phyloP scores from a whole-genome alignment of 2,329 filamentous ascomycete genomes.

The Ambrosiella cleistominuta region DNA sequence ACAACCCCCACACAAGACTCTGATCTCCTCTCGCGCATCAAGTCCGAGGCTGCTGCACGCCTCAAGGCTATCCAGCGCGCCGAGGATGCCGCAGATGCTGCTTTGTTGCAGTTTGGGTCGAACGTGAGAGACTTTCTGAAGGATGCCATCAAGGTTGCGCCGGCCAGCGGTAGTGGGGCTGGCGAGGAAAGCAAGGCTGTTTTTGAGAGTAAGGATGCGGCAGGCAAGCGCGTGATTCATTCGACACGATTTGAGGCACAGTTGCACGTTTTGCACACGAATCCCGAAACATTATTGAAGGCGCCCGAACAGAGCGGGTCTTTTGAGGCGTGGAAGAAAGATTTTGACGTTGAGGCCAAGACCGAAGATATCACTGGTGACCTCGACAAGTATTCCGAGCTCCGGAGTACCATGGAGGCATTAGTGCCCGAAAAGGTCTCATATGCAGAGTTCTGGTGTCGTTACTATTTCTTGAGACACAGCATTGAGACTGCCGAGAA shows the following conservation, averaged over 20 bases:
- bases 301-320: conserved; percentile 55
- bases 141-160: conserved; percentile 77
- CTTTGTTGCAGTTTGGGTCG: conserved; percentile 74
- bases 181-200: conserved; percentile 46
- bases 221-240: conserved; percentile 85
- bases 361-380: conserved; percentile 70
- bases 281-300: conserved; percentile 60
- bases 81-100: conserved; percentile 92
- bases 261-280: conserved; percentile 85
- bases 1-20: conserved; percentile 31
- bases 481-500: conserved; percentile 88
- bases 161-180: conserved; percentile 37
- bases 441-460: conserved; percentile 78
- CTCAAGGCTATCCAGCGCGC: conserved; percentile 79
- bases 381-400: conserved; percentile 69
- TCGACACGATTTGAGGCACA: conserved; percentile 89
- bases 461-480: conserved; percentile 88
- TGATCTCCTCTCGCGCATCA: conserved; percentile 59
- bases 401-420: conserved; percentile 82
- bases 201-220: conserved; percentile 85
- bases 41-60: conserved; percentile 59
- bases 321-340: conserved; percentile 54
- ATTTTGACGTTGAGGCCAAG: conserved; percentile 67
- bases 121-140: conserved; percentile 80
- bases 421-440: conserved; percentile 85